These are phyloP conservation scores for Baffinella frigidus DNA, from an alignment of 208 protist genomes.

Conservation along the genomic window DNA sequence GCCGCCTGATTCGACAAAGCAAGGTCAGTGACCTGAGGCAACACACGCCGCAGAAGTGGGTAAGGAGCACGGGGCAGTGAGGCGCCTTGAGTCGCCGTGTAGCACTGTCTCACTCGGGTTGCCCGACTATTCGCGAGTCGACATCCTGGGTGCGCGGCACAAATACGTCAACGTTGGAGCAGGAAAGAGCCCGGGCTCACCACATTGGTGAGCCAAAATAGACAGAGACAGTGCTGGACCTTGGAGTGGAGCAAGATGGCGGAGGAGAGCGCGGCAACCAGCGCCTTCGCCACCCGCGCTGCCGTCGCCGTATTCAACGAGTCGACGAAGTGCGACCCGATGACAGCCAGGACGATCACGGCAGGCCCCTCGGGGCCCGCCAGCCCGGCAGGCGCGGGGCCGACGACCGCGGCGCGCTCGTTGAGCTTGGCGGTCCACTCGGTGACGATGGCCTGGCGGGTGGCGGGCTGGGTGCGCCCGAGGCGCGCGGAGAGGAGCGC, in stretches of 20 bases:
- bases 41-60: too few relatives aligned
- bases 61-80: background rate
- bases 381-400: background rate
- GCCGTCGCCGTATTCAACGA: background rate
- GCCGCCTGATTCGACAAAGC: too few relatives aligned
- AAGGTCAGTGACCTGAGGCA: too few relatives aligned
- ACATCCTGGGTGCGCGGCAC: too few relatives aligned
- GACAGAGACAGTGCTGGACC: too few relatives aligned
- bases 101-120: too few relatives aligned
- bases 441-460: background rate
- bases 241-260: background rate
- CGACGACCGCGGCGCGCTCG: background rate
- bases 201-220: too few relatives aligned
- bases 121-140: too few relatives aligned
- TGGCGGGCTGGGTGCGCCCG: background rate
- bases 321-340: conserved; percentile 27
- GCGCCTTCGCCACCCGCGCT: background rate
- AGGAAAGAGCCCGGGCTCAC: too few relatives aligned
- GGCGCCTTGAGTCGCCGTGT: too few relatives aligned
- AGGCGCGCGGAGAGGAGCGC: conserved; percentile 23
- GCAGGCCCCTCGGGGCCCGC: background rate
- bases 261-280: background rate
- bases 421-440: background rate
- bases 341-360: conserved; percentile 36
- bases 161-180: too few relatives aligned